These are phyloP conservation scores for Phycomyces nitens DNA, from an alignment of 192 early-diverging fungal species.

Conservation along the genomic window DNA sequence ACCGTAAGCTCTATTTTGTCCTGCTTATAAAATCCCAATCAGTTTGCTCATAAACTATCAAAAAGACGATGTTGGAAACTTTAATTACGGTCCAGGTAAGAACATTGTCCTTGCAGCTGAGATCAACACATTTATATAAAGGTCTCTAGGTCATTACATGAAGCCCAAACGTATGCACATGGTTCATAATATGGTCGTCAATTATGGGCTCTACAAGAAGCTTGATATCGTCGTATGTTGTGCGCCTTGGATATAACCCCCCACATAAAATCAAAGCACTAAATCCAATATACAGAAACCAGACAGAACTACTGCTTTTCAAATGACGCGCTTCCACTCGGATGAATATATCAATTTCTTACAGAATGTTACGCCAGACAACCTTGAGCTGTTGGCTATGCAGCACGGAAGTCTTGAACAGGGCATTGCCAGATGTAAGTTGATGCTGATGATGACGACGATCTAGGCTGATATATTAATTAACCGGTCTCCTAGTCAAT, in stretches of 20 bases:
- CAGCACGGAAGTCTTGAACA: conserved; percentile 55
- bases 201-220: conserved; percentile 90
- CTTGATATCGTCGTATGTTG: conserved; percentile 71
- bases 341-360: conserved; percentile 93
- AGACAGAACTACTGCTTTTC: conserved; percentile 75
- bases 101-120: neutral
- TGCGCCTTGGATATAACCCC: too few relatives aligned
- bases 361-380: conserved; percentile 69
- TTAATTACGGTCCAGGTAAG: conserved; percentile 70
- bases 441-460: too few relatives aligned
- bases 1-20: conserved; percentile 32
- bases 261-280: too few relatives aligned
- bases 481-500: too few relatives aligned
- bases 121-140: neutral
- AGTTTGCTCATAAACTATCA: too few relatives aligned
- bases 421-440: conserved; percentile 50
- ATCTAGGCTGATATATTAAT: too few relatives aligned
- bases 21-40: neutral
- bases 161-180: conserved; percentile 96
- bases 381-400: conserved; percentile 54
- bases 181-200: conserved; percentile 88
- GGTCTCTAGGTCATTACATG: conserved; percentile 84
- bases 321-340: conserved; percentile 92
- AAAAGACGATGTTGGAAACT: conserved; percentile 71
- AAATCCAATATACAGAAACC: conserved; percentile 60